Evolutionary conservation across 768 basidiomycete genomes (phyloP).

Genomic region (Lactarius pseudohatsudake): DNA sequence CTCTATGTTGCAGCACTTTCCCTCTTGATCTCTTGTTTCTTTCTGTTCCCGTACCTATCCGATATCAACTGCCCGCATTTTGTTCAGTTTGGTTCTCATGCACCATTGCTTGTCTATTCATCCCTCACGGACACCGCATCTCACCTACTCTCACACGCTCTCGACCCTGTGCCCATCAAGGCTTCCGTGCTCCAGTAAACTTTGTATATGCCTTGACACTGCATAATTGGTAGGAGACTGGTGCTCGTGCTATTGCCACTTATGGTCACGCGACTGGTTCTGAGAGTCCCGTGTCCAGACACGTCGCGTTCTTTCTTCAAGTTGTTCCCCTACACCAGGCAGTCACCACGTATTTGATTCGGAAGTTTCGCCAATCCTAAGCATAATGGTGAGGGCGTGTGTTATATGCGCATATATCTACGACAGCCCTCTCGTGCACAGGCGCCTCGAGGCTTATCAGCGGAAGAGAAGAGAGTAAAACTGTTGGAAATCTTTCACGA

Average conservation of each 20-base stretch:
- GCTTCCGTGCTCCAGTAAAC: constrained; percentile 14
- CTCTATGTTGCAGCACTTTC: constrained; percentile 7
- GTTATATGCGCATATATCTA: constrained; percentile 14
- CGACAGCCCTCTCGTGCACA: background rate
- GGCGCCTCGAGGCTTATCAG: constrained; percentile 61
- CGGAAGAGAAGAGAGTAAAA: constrained; percentile 87
- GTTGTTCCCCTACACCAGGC: background rate
- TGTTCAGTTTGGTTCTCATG: constrained; percentile 32
- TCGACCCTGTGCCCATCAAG: constrained; percentile 10
- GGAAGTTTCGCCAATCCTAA: background rate
- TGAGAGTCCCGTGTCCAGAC: background rate
- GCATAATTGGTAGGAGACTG: constrained; percentile 17
- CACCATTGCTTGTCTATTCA: constrained; percentile 18
- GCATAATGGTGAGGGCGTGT: constrained; percentile 6
- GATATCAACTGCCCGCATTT: background rate
- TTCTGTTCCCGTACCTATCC: background rate
- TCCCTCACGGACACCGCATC: constrained; percentile 19
- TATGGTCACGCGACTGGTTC: constrained; percentile 18
- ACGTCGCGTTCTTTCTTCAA: background rate
- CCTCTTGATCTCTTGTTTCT: constrained; percentile 5
- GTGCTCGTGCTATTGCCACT: background rate
- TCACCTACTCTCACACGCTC: constrained; percentile 18
- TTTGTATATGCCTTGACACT: constrained; percentile 25
- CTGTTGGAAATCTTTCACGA: constrained; percentile 94
- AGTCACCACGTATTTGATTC: background rate